phyloP scores from a whole-genome alignment of 495 filamentous ascomycete species.

The Lophiostoma macrostomum region DNA sequence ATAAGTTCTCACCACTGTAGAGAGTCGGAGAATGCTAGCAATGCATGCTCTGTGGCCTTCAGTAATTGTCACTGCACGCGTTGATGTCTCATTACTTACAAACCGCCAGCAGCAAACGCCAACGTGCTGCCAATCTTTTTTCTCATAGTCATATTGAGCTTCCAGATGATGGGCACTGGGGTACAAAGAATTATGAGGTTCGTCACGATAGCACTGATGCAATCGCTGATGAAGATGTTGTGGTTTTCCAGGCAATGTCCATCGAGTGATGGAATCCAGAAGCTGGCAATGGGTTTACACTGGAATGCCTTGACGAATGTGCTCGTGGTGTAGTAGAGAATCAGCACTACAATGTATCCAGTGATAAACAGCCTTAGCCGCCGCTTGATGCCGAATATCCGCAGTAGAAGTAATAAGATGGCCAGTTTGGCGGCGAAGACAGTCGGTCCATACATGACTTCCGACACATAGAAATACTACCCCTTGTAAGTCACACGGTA shows the following conservation, averaged over 20 bases:
- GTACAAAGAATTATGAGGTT: constrained; percentile 2
- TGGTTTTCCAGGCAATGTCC: constrained; percentile 5
- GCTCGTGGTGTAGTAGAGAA: neutral
- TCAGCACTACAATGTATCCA: neutral
- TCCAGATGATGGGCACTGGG: constrained; percentile 1
- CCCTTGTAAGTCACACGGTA: neutral
- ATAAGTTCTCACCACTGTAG: neutral
- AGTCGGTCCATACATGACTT: neutral
- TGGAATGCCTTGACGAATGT: neutral
- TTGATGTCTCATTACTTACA: too few species aligned
- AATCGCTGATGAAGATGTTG: constrained; percentile 1
- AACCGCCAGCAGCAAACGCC: neutral
- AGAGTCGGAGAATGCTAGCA: constrained; percentile 8
- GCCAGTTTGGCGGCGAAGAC: neutral
- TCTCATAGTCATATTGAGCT: neutral
- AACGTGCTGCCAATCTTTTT: constrained; percentile 1
- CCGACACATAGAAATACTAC: neutral
- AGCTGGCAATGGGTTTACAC: neutral
- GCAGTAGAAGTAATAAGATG: neutral
- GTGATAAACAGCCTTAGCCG: neutral
- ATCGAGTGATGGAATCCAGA: neutral
- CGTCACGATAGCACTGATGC: neutral
- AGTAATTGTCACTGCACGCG: too few species aligned
- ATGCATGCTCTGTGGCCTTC: constrained; percentile 1
- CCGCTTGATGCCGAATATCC: neutral